Evolutionary conservation across 148 eudicot species (phyloP), one percentile per base, ranked within the genome.

Genomic region (Beta vulgaris): DNA sequence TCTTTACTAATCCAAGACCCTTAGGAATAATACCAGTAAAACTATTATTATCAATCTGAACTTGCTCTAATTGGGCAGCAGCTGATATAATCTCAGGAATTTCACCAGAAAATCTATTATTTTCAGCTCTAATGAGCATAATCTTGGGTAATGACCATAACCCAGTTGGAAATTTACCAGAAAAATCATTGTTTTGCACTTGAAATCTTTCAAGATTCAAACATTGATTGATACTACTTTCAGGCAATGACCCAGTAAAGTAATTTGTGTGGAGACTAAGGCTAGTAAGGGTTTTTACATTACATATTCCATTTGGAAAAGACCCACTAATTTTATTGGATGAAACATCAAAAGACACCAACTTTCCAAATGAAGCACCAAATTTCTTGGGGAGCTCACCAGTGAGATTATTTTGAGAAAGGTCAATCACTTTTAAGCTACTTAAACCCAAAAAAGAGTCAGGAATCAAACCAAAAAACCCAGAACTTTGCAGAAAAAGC

Each of bases 31-130:
- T 74, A 71, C 92, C 86, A 75, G 75, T 82, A 75, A 93, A 91
- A 55, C 87, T 91, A 80, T 93, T 93, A 81, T 91, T 91, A 87
- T 93, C 98, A 74, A 93, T 91, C 87, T 93, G 98, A 84, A 91
- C 93, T 83, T 93, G 96, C 86, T 93, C 98, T 63, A 93, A 70
- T 36, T 86, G 84, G 49, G 83, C 70, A 79, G 92, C 92, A 69
- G 55, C 77, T 23, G 98, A 85, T 66, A 89, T 78, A 13, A 84
- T 82, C 63, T 87, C 92, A 31, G 93, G 91, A 21, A 93, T 83
- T 78, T 83, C 85, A 57, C 98, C 98, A 23, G 87, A 77, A 84
- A 93, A 91, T 32, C 79, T 68, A 43, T 93, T 93, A 79, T 91
- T 91, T 84, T 93, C 98, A 65, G 86, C 98, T 82, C 96, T 86